These are phyloP conservation scores for Candida koratica DNA, from an alignment of 805 yeast species.

Conservation along the genomic window DNA sequence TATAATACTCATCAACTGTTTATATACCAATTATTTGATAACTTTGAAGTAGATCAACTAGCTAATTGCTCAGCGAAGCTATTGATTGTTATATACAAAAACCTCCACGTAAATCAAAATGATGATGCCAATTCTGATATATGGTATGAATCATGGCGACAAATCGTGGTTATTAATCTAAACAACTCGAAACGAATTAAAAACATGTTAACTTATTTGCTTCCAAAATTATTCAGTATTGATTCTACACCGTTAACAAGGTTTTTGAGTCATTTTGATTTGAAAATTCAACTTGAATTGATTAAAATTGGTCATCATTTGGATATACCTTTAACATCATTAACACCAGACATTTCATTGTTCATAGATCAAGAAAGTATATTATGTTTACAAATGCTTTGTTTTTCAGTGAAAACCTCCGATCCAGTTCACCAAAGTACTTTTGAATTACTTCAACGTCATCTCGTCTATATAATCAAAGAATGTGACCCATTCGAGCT, in stretches of 20 bases:
- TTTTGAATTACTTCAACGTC: slow-evolving; percentile 40
- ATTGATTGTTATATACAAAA: slow-evolving; percentile 30
- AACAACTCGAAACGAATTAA: slow-evolving; percentile 18
- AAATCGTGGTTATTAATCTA: slow-evolving; percentile 24
- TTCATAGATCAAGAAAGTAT: neutral
- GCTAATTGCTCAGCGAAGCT: slow-evolving; percentile 67
- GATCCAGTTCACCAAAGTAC: slow-evolving; percentile 47
- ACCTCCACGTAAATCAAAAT: slow-evolving; percentile 19
- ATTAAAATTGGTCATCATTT: neutral
- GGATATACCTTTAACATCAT: slow-evolving; percentile 36
- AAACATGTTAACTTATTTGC: slow-evolving; percentile 53
- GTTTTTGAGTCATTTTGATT: slow-evolving; percentile 2
- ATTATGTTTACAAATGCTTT: slow-evolving; percentile 6
- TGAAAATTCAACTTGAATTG: neutral
- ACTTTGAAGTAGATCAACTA: slow-evolving; percentile 55
- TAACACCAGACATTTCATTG: neutral
- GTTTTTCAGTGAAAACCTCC: slow-evolving; percentile 28
- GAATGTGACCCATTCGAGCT: slow-evolving; percentile 40
- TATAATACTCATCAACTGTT: slow-evolving; percentile 12
- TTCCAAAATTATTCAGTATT: slow-evolving; percentile 59
- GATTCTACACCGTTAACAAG: slow-evolving; percentile 26
- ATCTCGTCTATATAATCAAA: slow-evolving; percentile 13
- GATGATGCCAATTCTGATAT: neutral
- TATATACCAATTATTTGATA: slow-evolving; percentile 38
- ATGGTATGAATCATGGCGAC: slow-evolving; percentile 56